A percentile compares a stretch with the other conserved stretches of the same genome.
These are phyloP conservation scores for Biancaea sappan DNA, from an alignment of 306 rosid species.

Conservation along the genomic window DNA sequence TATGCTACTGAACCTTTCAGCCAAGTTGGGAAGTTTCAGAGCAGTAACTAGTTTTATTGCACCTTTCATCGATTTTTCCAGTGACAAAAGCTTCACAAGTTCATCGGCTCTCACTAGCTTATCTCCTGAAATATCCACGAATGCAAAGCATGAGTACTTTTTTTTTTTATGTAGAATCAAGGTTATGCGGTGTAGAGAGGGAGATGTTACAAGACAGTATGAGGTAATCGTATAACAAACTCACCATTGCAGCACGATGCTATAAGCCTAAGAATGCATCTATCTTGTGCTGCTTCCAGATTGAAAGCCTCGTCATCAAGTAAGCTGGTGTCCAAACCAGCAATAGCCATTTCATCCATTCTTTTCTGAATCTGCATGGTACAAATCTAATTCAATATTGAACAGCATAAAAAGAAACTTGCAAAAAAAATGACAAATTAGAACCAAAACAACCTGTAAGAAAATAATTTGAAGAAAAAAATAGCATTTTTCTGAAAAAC, in stretches of 20 bases:
- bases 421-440: background rate
- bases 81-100: slow-evolving; percentile 78
- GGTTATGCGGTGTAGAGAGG: slow-evolving; percentile 12
- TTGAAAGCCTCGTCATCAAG: slow-evolving; percentile 87
- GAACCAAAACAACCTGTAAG: background rate
- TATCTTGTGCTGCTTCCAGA: slow-evolving; percentile 92
- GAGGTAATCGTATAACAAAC: slow-evolving; percentile 11
- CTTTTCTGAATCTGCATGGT: slow-evolving; percentile 68
- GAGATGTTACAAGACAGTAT: background rate
- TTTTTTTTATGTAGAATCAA: slow-evolving; percentile 21
- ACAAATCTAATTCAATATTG: slow-evolving; percentile 10
- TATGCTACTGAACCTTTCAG: slow-evolving; percentile 82
- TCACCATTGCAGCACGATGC: slow-evolving; percentile 94
- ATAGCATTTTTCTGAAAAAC: background rate
- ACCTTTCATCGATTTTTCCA: slow-evolving; percentile 88
- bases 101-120: slow-evolving; percentile 92
- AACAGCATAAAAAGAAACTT: background rate
- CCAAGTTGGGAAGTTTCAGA: slow-evolving; percentile 90
- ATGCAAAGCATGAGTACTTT: background rate
- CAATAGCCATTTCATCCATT: slow-evolving; percentile 72
- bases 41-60: slow-evolving; percentile 93
- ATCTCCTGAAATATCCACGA: slow-evolving; percentile 65
- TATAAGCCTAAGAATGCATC: slow-evolving; percentile 87
- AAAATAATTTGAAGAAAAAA: background rate
- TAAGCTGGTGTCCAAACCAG: slow-evolving; percentile 60